Evolutionary conservation across 352 stramenopile species (phyloP).

Genomic region (Plasmopara halstedii): DNA sequence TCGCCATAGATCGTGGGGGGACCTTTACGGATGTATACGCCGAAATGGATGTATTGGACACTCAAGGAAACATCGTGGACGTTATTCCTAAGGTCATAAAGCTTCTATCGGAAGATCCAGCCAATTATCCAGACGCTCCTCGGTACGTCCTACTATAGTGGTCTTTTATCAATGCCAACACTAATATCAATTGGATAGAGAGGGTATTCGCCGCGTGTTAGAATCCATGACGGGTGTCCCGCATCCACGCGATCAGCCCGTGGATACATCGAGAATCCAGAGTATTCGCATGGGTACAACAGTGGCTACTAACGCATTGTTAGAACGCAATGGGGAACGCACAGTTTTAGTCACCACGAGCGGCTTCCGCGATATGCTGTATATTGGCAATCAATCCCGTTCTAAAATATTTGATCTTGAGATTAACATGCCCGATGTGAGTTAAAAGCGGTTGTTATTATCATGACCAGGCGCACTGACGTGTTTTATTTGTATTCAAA

Average conservation of each 20-base stretch:
- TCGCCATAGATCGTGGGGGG: conserved; percentile 95
- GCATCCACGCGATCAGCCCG: conserved; percentile 72
- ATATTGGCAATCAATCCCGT: conserved; percentile 98
- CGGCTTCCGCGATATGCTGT: conserved; percentile 94
- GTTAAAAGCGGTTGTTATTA: too few relatives aligned
- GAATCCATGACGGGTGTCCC: conserved; percentile 87
- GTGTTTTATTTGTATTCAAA: conserved; percentile 15
- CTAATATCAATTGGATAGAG: too few relatives aligned
- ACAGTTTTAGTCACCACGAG: conserved; percentile 93
- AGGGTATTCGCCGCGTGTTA: conserved; percentile 93
- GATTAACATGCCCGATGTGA: conserved; percentile 86
- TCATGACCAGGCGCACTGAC: not conserved
- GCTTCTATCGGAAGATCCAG: conserved; percentile 95
- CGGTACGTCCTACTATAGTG: conserved; percentile 59
- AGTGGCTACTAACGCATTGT: conserved; percentile 98
- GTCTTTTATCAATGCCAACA: too few relatives aligned
- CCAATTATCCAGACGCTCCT: conserved; percentile 96
- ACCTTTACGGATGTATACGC: conserved; percentile 99
- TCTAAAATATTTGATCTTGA: conserved; percentile 96
- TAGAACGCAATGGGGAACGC: conserved; percentile 94
- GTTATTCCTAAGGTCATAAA: conserved; percentile 89
- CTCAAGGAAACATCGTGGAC: conserved; percentile 29
- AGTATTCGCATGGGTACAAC: conserved; percentile 99
- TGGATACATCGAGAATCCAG: conserved; percentile 89
- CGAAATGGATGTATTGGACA: conserved; percentile 82